Evolutionary conservation across 2,329 filamentous ascomycete genomes (phyloP).

Genomic region (Apiospora hydei): DNA sequence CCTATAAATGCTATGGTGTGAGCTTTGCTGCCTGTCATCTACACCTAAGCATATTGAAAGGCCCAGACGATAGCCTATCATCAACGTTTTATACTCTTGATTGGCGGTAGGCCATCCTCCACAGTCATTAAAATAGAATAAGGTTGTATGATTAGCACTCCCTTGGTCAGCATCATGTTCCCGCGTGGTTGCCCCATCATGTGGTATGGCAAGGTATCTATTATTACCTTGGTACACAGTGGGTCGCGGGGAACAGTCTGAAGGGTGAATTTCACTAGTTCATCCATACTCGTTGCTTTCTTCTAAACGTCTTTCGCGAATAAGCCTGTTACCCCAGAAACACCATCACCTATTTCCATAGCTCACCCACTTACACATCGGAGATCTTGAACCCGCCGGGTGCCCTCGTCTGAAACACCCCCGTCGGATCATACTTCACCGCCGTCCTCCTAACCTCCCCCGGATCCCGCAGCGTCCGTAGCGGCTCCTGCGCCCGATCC

Average conservation of each 20-base stretch:
- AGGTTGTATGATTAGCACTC: rapidly evolving
- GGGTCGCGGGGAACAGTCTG: too few relatives aligned
- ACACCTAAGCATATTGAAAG: neutral
- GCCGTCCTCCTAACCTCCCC: neutral
- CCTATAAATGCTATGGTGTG: neutral
- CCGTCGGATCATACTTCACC: constrained; percentile 3
- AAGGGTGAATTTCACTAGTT: too few relatives aligned
- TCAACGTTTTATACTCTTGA: too few relatives aligned
- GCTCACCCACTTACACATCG: neutral
- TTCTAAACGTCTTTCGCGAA: too few relatives aligned
- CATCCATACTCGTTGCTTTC: too few relatives aligned
- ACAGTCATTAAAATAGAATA: neutral
- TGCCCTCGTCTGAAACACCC: constrained; percentile 17
- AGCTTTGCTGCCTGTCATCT: too few relatives aligned
- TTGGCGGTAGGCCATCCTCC: neutral
- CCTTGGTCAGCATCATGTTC: too few relatives aligned
- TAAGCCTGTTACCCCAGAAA: too few relatives aligned
- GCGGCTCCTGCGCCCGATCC: constrained; percentile 18
- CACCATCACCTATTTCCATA: neutral
- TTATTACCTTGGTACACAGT: too few relatives aligned
- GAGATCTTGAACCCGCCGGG: constrained; percentile 23
- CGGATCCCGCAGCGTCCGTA: constrained; percentile 18
- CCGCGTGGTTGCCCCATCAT: neutral
- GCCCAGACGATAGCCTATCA: neutral
- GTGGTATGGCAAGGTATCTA: neutral